Percentiles rank a stretch among this genome's conserved stretches.
phyloP scores from a whole-genome alignment of 768 basidiomycete genomes.

The Phallus indusiatus region DNA sequence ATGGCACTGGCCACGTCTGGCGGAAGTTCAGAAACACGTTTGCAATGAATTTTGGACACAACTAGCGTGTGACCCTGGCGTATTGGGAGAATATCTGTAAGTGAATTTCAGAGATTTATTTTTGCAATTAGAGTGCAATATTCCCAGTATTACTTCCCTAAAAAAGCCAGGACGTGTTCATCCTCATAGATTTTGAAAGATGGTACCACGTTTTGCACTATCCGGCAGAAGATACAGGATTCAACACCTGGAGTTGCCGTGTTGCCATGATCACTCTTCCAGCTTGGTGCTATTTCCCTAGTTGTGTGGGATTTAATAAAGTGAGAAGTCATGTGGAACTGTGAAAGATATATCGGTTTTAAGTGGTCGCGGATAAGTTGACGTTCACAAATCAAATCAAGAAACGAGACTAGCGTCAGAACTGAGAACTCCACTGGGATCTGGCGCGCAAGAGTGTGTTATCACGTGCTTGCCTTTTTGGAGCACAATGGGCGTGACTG shows the following conservation, averaged over 20 bases:
- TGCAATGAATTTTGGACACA: slow-evolving; percentile 55
- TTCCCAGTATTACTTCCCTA: slow-evolving; percentile 32
- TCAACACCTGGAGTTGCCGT: slow-evolving; percentile 19
- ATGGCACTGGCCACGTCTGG: slow-evolving; percentile 46
- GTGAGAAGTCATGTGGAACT: slow-evolving; percentile 54
- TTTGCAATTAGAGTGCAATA: neutral
- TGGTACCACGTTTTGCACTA: slow-evolving; percentile 40
- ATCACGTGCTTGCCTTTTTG: neutral
- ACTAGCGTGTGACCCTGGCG: slow-evolving; percentile 60
- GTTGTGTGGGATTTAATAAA: slow-evolving; percentile 54
- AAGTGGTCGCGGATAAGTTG: too few species aligned
- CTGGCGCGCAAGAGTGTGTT: too few species aligned
- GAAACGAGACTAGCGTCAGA: too few species aligned
- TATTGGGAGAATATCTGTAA: slow-evolving; percentile 56
- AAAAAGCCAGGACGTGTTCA: slow-evolving; percentile 52
- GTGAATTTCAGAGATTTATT: neutral
- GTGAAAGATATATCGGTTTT: neutral
- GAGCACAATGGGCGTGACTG: neutral
- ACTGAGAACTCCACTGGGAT: too few species aligned
- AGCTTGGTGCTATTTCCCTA: slow-evolving; percentile 36
- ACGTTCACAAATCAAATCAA: too few species aligned
- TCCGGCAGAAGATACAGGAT: slow-evolving; percentile 57
- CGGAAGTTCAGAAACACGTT: slow-evolving; percentile 57
- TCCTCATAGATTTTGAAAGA: slow-evolving; percentile 50
- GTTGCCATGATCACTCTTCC: slow-evolving; percentile 26